phyloP scores from a whole-genome alignment of 768 basidiomycete species.

The Amanita pseudoporphyria region DNA sequence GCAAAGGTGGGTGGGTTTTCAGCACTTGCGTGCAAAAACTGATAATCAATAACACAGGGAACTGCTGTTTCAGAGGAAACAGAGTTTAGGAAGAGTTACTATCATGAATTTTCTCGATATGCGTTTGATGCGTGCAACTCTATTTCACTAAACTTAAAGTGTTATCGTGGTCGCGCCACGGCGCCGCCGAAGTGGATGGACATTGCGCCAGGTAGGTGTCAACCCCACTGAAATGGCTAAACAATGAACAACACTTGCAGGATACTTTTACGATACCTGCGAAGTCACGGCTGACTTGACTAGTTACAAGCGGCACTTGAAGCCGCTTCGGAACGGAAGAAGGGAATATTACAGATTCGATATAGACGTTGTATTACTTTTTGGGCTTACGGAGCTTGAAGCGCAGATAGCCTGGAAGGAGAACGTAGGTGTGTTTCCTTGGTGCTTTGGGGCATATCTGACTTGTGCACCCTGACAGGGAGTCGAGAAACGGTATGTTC shows the following conservation, averaged over 20 bases:
- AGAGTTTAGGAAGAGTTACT: constrained; percentile 13
- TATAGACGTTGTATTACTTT: constrained; percentile 31
- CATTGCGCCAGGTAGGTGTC: constrained; percentile 12
- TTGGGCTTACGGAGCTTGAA: constrained; percentile 36
- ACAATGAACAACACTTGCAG: constrained; percentile 9
- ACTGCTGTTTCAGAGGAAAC: constrained; percentile 17
- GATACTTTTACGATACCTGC: constrained; percentile 25
- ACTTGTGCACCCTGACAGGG: constrained; percentile 8
- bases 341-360: constrained; percentile 16
- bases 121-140: not conserved
- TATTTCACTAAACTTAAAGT: constrained; percentile 1
- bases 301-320: constrained; percentile 2
- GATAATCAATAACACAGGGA: constrained; percentile 7
- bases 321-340: not conserved
- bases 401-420: constrained; percentile 37
- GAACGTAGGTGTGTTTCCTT: constrained; percentile 15
- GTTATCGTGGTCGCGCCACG: constrained; percentile 13
- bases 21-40: not conserved
- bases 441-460: not conserved
- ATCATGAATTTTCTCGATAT: not conserved
- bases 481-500: constrained; percentile 13
- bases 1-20: constrained; percentile 1
- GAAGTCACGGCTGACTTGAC: constrained; percentile 15
- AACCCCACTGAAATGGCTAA: not conserved
- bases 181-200: constrained; percentile 14